phyloP scores from a whole-genome alignment of 352 stramenopile species.

The Thalassiosira mediterranea region DNA sequence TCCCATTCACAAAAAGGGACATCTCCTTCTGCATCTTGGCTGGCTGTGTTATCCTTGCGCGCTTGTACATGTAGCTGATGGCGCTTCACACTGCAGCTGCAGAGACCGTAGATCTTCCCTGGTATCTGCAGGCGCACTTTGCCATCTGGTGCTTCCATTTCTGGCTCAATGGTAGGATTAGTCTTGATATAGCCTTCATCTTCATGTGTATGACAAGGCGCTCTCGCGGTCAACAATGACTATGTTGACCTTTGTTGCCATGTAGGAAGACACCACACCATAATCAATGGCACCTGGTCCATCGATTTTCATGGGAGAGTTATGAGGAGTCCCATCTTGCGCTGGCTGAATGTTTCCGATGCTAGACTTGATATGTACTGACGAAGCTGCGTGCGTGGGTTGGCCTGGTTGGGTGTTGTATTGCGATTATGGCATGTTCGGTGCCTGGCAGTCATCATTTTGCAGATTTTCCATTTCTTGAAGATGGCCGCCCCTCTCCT shows the following conservation, averaged over 20 bases:
- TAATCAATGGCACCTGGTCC: conserved; percentile 19
- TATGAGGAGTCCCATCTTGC: conserved; percentile 5
- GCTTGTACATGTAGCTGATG: conserved; percentile 18
- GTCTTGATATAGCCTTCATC: background rate
- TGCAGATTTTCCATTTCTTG: no score
- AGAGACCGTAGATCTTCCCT: no score
- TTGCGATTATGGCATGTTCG: no score
- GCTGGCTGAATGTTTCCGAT: background rate
- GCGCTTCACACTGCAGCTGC: conserved; percentile 22
- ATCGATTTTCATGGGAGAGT: conserved; percentile 21
- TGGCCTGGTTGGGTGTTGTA: no score
- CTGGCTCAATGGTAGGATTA: conserved; percentile 5
- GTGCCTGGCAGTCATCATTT: no score
- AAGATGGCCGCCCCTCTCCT: no score
- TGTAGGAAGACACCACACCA: conserved; percentile 17
- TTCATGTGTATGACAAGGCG: conserved; percentile 13
- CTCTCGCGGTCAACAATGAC: conserved; percentile 1
- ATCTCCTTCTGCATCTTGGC: conserved; percentile 6
- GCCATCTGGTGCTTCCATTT: conserved; percentile 1
- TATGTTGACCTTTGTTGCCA: conserved; percentile 17
- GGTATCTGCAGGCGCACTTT: conserved; percentile 4
- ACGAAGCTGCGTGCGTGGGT: background rate
- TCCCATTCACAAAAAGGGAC: conserved; percentile 9
- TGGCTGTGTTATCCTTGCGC: conserved; percentile 1
- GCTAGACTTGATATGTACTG: background rate